Base-by-base conservation (phyloP, 1,284 basidiomycete genomes). In the Fomitopsis palustris region DNA sequence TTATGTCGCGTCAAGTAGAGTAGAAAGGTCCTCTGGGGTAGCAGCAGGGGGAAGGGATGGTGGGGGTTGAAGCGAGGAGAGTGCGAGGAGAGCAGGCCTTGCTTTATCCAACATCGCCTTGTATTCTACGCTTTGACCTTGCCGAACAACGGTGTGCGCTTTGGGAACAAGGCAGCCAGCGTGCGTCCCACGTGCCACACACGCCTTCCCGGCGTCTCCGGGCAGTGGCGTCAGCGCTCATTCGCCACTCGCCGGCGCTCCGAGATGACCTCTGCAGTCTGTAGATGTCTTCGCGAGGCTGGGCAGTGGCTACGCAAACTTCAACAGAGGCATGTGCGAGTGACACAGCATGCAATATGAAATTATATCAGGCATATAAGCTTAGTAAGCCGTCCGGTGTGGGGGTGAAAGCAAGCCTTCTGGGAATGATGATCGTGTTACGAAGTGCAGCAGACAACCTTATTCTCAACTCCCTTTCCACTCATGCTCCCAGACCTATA, bases 401-500 rank as follows among this genome's bases (percentile, higher is more conserved):
- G n/a, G n/a, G n/a, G n/a, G n/a, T n/a, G n/a, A n/a, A n/a, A n/a
- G n/a, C n/a, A n/a, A n/a, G n/a, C n/a, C n/a, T n/a, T n/a, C n/a
- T n/a, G n/a, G n/a, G n/a, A n/a, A n/a, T n/a, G n/a, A n/a, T n/a
- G n/a, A n/a, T n/a, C n/a, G n/a, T n/a, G n/a, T n/a, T 47, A 47
- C 43, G 4, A 5, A 45, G 19, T 23, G n/a, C 23, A n/a, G 19
- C 17, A n/a, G 5, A 42, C 3, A 21, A 42, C 21, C 39, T 7
- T 42, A n/a, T 42, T 8, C 17, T 42, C 39, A 42, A 5, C 12
- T 42, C 27, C 66, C 61, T 54, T 65, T 64, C 69, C 70, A 65
- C 58, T 77, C 73, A 37, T 68, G 68, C 61, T 78, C 73, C 82
- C 82, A 85, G 25, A 78, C 76, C 82, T 84, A 56, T 29, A 29